Evolutionary conservation across 345 rosid species (phyloP), one percentile per base, ranked within the genome.

Genomic region (Boechera stricta): DNA sequence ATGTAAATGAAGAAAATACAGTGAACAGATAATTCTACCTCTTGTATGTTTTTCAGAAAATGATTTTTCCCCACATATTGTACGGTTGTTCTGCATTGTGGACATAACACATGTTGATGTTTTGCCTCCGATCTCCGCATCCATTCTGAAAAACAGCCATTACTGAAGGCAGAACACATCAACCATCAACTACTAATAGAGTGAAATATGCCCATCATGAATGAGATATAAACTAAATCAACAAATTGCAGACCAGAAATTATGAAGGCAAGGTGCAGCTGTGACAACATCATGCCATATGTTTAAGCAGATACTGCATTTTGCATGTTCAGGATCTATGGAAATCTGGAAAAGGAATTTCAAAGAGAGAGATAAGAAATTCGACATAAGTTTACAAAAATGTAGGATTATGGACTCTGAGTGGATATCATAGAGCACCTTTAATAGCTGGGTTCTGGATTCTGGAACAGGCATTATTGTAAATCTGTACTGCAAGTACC

Each of bases 71-170:
- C 97, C 64, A 84, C 97, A 86, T 79, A 89, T 39, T 84, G 97
- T 60, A 92, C 89, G 67, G 84, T 84, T 76, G 91, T 95, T 84
- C 98, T 87, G 79, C 98, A 94, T 47, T 92, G 93, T 56, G 98
- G 98, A 81, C 98, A 94, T 12, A 92, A 78, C 18, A 94, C 95
- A 61, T 42, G 82, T 21, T 85, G 41, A 83, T 73, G 93, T 79
- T 80, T 94, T 41, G 80, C 84, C 78, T 90, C 85, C 15, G 95
- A 89, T 83, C 92, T 88, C 84, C 84, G 86, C 79, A 94, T 79
- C 98, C 97, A 94, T 82, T 92, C 97, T 5, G 97, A 94, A 85
- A 94, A 90, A 82, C 98, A 94, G 53, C 98, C 98, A 74, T 94
- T 94, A 80, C 98, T 94, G 86, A 59, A 77, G 49, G 76, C 44